Percentiles rank a stretch among this genome's conserved stretches.
Evolutionary conservation across 768 basidiomycete species (phyloP).

Genomic region (Boletus barrowsii): DNA sequence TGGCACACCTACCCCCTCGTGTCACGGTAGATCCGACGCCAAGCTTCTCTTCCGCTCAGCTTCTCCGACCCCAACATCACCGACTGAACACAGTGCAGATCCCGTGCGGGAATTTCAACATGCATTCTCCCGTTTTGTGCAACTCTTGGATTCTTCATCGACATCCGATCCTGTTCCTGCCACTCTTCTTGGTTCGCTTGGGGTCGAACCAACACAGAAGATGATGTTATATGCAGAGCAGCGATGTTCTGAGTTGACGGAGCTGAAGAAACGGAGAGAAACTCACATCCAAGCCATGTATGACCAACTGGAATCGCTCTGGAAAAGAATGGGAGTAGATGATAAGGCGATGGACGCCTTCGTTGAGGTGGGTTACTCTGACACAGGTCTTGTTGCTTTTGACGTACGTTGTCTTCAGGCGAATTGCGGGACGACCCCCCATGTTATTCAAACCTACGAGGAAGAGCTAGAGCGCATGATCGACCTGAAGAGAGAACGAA

Average conservation of each 20-base stretch:
- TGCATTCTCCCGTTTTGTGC: conserved; percentile 62
- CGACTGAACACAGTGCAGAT: conserved; percentile 12
- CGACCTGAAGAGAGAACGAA: conserved; percentile 80
- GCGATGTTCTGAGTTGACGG: conserved; percentile 58
- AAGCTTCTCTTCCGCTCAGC: conserved; percentile 35
- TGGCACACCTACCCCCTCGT: conserved; percentile 48
- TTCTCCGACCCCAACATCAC: conserved; percentile 13
- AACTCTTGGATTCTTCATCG: conserved; percentile 46
- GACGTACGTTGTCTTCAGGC: conserved; percentile 18
- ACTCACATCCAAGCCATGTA: conserved; percentile 89
- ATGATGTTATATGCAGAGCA: conserved; percentile 71
- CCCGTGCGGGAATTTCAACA: conserved; percentile 45
- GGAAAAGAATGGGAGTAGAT: conserved; percentile 79
- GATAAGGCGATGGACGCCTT: conserved; percentile 89
- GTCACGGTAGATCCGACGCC: conserved; percentile 34
- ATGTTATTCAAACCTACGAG: conserved; percentile 78
- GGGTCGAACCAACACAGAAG: conserved; percentile 72
- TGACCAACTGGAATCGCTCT: conserved; percentile 87
- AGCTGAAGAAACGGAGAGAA: conserved; percentile 73
- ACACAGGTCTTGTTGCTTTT: neutral
- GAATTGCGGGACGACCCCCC: conserved; percentile 77
- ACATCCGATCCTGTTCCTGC: conserved; percentile 21
- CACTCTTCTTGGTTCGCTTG: conserved; percentile 32
- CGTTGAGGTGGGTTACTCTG: conserved; percentile 54
- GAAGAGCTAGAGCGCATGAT: conserved; percentile 89